Percentiles rank a stretch among this genome's conserved stretches.
phyloP scores from a whole-genome alignment of 1,284 basidiomycete species.

The Violaceomyces palustris region DNA sequence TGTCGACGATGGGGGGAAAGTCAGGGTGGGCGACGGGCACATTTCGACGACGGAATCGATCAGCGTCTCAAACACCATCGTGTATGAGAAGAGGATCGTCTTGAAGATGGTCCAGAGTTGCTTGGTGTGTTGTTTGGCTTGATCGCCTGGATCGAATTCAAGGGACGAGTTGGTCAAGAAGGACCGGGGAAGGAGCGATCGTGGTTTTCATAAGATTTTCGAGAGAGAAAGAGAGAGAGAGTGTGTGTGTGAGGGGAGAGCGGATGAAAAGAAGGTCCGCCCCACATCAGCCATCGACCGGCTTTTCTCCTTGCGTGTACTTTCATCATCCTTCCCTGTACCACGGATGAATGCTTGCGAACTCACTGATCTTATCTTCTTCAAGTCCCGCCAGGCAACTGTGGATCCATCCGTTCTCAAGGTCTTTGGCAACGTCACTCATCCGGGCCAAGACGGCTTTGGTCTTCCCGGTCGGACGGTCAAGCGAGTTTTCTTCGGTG shows the following conservation, averaged over 20 bases:
- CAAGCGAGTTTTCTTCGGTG: constrained; percentile 1
- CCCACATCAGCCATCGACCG: no score
- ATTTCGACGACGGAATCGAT: constrained; percentile 44
- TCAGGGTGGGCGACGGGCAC: constrained; percentile 42
- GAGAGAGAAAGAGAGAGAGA: no score
- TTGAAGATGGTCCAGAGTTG: constrained; percentile 46
- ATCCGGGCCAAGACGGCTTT: constrained; percentile 23
- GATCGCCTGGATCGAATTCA: no score
- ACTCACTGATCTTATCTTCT: constrained; percentile 13
- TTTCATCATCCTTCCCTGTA: no score
- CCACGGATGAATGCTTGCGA: background rate
- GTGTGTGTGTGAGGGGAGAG: no score
- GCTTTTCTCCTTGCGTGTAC: no score
- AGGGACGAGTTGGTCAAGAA: no score
- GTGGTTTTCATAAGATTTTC: no score
- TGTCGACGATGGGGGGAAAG: constrained; percentile 10
- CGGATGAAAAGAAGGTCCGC: no score
- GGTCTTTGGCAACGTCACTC: constrained; percentile 14
- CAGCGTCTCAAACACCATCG: constrained; percentile 49
- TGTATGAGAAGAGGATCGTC: constrained; percentile 43
- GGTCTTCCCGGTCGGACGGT: constrained; percentile 2
- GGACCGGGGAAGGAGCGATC: background rate
- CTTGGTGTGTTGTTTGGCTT: constrained; percentile 14
- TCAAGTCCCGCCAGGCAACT: constrained; percentile 17
- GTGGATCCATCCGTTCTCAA: constrained; percentile 18